phyloP scores from a whole-genome alignment of 2,329 filamentous ascomycete genomes.

The Neurospora sp. region DNA sequence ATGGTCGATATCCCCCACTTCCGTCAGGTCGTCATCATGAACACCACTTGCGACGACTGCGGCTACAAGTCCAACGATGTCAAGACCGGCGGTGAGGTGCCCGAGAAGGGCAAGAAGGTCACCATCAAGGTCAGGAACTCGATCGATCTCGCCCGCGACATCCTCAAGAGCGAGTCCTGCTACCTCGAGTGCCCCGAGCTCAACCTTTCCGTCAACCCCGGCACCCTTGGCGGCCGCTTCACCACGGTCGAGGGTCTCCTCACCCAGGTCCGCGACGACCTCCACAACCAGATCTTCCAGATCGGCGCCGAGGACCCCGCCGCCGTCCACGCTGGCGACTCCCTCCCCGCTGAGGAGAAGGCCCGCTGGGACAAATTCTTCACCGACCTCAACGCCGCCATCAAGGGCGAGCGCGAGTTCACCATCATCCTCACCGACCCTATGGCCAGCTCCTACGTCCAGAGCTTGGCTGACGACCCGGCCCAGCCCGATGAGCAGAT shows the following conservation, averaged over 20 bases:
- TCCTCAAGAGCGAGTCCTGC: constrained; percentile 93
- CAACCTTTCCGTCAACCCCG: constrained; percentile 77
- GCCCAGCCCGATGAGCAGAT: constrained; percentile 66
- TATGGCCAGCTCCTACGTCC: constrained; percentile 85
- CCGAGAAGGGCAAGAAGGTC: constrained; percentile 75
- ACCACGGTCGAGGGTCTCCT: constrained; percentile 93
- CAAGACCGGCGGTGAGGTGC: constrained; percentile 91
- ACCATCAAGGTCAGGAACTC: constrained; percentile 59
- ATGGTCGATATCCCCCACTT: constrained; percentile 98
- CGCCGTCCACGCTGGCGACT: constrained; percentile 60
- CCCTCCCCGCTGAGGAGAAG: constrained; percentile 56
- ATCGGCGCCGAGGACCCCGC: constrained; percentile 57
- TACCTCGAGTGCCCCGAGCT: constrained; percentile 80
- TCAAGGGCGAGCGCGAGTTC: constrained; percentile 71
- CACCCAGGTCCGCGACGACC: constrained; percentile 83
- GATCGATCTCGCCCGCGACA: constrained; percentile 78
- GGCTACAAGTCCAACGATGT: constrained; percentile 95
- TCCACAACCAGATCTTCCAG: constrained; percentile 82
- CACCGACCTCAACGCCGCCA: constrained; percentile 61
- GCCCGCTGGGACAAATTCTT: constrained; percentile 78
- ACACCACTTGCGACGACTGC: constrained; percentile 82
- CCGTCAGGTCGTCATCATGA: constrained; percentile 95
- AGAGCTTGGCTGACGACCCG: constrained; percentile 73
- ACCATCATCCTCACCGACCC: constrained; percentile 79
- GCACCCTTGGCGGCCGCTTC: constrained; percentile 90